Percentiles rank a stretch among this genome's conserved stretches.
Conservation (phyloP, 805 yeast genomes). For the Metschnikowia aberdeeniae region DNA sequence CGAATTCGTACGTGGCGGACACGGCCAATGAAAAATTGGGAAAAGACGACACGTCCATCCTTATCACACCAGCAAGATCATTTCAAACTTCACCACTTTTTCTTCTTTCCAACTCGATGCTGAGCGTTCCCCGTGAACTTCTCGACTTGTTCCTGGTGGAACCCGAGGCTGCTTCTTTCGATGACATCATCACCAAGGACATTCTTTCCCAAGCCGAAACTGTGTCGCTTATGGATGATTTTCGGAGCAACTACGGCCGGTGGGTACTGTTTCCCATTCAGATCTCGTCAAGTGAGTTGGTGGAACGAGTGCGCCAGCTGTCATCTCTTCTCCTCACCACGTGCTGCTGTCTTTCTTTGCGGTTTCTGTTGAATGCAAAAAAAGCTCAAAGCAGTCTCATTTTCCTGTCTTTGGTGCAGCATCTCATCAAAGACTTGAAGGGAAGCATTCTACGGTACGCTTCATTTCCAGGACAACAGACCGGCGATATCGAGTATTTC, state of each 20-base stretch:
- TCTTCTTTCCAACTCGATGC: constrained; percentile 32
- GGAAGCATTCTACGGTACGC: constrained; percentile 35
- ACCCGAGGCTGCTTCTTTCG: constrained; percentile 9
- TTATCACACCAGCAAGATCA: constrained; percentile 35
- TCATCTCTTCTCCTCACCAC: constrained; percentile 65
- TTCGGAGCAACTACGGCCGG: constrained; percentile 65
- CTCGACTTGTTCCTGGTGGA: constrained; percentile 22
- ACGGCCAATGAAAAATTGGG: not conserved
- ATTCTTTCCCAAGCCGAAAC: constrained; percentile 49
- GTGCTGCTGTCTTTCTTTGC: constrained; percentile 58
- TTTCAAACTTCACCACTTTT: constrained; percentile 43
- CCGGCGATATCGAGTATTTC: constrained; percentile 49
- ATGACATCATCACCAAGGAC: constrained; percentile 49
- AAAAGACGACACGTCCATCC: constrained; percentile 2
- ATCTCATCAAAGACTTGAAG: constrained; percentile 49
- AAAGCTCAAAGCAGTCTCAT: constrained; percentile 25
- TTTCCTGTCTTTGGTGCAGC: constrained; percentile 39
- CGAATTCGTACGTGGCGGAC: not conserved
- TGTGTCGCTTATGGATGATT: constrained; percentile 47
- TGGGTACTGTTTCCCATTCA: constrained; percentile 72
- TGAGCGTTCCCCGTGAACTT: constrained; percentile 34
- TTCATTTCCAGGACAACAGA: constrained; percentile 18
- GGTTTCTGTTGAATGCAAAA: constrained; percentile 40
- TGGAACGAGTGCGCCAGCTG: constrained; percentile 44
- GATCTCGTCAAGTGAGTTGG: constrained; percentile 44